Conservation (phyloP, 2,329 filamentous ascomycete species). For the Cercospora berteroae region DNA sequence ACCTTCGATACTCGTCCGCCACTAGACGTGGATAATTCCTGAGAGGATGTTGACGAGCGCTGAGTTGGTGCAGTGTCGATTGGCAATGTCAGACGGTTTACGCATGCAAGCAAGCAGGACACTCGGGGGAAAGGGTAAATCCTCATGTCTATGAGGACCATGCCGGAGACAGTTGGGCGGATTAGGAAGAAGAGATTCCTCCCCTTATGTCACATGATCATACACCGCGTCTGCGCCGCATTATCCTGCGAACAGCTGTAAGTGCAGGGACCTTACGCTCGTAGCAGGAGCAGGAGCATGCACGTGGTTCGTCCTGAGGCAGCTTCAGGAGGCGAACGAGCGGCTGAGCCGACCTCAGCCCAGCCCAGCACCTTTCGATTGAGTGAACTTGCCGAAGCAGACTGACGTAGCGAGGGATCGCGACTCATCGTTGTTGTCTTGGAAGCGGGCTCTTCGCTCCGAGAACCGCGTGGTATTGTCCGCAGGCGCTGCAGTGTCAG, state of each 20-base stretch:
- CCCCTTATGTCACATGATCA: neutral
- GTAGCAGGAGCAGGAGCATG: neutral
- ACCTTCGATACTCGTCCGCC: neutral
- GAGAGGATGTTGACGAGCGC: neutral
- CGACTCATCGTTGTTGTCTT: neutral
- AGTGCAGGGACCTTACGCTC: neutral
- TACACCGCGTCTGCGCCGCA: neutral
- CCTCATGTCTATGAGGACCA: neutral
- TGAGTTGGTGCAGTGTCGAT: neutral
- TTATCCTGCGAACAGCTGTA: neutral
- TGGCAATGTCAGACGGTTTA: neutral
- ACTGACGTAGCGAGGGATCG: neutral
- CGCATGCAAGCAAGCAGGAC: neutral
- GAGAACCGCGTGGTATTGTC: neutral
- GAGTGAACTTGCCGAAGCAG: neutral
- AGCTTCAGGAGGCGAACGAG: neutral
- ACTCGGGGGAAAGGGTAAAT: neutral
- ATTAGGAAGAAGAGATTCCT: neutral
- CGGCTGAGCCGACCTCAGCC: neutral
- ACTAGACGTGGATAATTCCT: neutral
- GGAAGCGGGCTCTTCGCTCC: neutral
- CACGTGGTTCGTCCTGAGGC: neutral
- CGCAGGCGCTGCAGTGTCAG: neutral
- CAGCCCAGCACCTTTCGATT: neutral
- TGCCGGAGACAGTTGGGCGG: neutral